Evolutionary conservation across 1,139 yeast genomes (phyloP).

Genomic region (Pichia sp.): DNA sequence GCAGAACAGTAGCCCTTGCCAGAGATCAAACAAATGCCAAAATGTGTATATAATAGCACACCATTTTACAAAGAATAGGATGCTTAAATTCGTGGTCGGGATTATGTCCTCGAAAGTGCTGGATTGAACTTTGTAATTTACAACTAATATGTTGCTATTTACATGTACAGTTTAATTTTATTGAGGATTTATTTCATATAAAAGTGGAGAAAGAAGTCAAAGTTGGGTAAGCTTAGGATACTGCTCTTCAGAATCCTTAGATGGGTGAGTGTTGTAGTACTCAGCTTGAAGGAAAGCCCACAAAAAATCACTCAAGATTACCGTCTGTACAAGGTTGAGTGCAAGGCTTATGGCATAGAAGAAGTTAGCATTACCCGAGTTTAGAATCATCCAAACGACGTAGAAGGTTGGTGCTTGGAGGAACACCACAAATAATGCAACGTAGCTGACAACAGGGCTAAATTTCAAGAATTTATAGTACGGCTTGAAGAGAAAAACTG

Average conservation of each 20-base stretch:
- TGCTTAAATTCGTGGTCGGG: too few species aligned
- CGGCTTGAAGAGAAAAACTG: conserved; percentile 28
- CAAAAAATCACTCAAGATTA: conserved; percentile 67
- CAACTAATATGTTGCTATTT: too few species aligned
- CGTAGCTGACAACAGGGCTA: conserved; percentile 26
- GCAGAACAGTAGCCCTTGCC: too few species aligned
- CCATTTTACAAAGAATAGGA: too few species aligned
- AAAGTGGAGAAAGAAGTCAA: conserved; percentile 17
- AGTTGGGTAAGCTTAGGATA: conserved; percentile 42
- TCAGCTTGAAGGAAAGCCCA: conserved; percentile 80
- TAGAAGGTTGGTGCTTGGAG: conserved; percentile 83
- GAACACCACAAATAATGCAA: conserved; percentile 30
- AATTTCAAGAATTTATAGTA: conserved; percentile 27
- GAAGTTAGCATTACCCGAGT: conserved; percentile 89
- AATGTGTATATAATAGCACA: too few species aligned
- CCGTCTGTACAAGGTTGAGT: conserved; percentile 69
- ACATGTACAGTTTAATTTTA: background rate
- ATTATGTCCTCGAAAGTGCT: too few species aligned
- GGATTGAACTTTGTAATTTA: too few species aligned
- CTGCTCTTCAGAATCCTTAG: conserved; percentile 18
- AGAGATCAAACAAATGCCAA: too few species aligned
- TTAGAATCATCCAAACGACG: conserved; percentile 90
- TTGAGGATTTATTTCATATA: background rate
- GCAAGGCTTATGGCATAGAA: conserved; percentile 90
- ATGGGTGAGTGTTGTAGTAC: conserved; percentile 41